Evolutionary conservation across 768 basidiomycete species (phyloP).

Genomic region (Podaxis pistillaris): DNA sequence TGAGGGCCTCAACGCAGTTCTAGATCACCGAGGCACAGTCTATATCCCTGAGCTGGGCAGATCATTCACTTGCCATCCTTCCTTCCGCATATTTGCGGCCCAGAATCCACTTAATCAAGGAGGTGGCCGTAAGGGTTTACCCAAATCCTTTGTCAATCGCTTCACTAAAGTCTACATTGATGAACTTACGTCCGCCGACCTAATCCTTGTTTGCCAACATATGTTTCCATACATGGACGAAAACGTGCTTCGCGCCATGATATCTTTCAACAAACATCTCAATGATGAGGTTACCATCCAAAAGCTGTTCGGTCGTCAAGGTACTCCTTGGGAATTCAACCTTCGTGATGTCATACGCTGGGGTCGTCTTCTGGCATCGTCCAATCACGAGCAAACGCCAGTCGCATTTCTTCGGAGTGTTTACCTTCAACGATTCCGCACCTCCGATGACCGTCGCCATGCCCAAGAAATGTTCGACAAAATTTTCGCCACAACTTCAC

Average conservation of each 20-base stretch:
- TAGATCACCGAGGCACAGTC: slow-evolving; percentile 94
- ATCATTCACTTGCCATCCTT: slow-evolving; percentile 83
- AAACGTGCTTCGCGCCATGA: slow-evolving; percentile 66
- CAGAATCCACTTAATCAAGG: slow-evolving; percentile 97
- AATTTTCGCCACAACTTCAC: slow-evolving; percentile 37
- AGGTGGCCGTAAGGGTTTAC: slow-evolving; percentile 94
- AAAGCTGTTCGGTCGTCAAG: slow-evolving; percentile 70
- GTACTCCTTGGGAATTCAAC: slow-evolving; percentile 98
- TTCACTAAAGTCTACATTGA: slow-evolving; percentile 98
- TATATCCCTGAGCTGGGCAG: slow-evolving; percentile 94
- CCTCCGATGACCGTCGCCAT: slow-evolving; percentile 54
- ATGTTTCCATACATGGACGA: slow-evolving; percentile 64
- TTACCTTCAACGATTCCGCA: slow-evolving; percentile 88
- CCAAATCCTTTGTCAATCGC: slow-evolving; percentile 95
- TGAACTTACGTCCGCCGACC: slow-evolving; percentile 75
- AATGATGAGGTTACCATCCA: slow-evolving; percentile 64
- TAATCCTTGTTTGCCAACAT: slow-evolving; percentile 73
- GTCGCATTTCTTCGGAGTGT: slow-evolving; percentile 63
- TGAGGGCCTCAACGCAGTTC: slow-evolving; percentile 93
- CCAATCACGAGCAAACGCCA: slow-evolving; percentile 41
- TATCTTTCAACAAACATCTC: slow-evolving; percentile 73
- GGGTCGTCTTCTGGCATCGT: slow-evolving; percentile 54
- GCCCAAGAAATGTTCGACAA: slow-evolving; percentile 55
- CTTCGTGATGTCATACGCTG: slow-evolving; percentile 92
- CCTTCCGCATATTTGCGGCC: slow-evolving; percentile 97